A percentile compares a stretch with the other conserved stretches of the same genome.
Conservation (phyloP, 495 filamentous ascomycete genomes). For the Sporormia fimetaria region DNA sequence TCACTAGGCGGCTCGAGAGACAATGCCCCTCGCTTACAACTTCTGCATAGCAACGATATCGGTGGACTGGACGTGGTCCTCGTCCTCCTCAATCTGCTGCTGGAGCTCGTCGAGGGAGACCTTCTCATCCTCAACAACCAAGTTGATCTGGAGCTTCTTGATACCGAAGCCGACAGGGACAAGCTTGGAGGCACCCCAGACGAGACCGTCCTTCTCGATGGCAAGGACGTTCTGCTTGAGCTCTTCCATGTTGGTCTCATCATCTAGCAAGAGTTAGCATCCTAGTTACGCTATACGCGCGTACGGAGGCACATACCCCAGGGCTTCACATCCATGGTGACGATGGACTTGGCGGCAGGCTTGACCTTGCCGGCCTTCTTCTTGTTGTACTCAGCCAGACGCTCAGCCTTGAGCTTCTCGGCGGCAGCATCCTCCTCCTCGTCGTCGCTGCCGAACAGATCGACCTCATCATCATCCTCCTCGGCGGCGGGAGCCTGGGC, state of each 20-base stretch:
- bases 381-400: conserved; percentile 84
- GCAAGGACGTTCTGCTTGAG: conserved; percentile 72
- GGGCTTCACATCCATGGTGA: conserved; percentile 94
- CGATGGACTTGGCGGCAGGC: conserved; percentile 85
- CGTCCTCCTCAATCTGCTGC: conserved; percentile 72
- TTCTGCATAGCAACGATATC: conserved; percentile 93
- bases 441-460: conserved; percentile 79
- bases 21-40: conserved; percentile 47
- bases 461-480: conserved; percentile 73
- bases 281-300: not conserved
- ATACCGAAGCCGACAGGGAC: conserved; percentile 91
- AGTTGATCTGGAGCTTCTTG: conserved; percentile 98
- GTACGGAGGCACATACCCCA: conserved; percentile 67
- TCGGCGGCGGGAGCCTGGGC: conserved; percentile 68
- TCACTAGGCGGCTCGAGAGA: conserved; percentile 6
- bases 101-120: conserved; percentile 79
- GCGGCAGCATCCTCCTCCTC: conserved; percentile 90
- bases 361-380: conserved; percentile 94
- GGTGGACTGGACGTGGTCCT: conserved; percentile 95
- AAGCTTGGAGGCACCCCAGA: conserved; percentile 89
- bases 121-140: conserved; percentile 97
- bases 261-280: conserved; percentile 44
- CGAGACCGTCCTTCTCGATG: conserved; percentile 86
- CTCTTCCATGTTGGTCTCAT: conserved; percentile 80
- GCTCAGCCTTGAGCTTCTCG: conserved; percentile 67